Percentiles rank a stretch among this genome's conserved stretches.
phyloP scores from a whole-genome alignment of 1,139 yeast genomes.

The Diutina catenulata region DNA sequence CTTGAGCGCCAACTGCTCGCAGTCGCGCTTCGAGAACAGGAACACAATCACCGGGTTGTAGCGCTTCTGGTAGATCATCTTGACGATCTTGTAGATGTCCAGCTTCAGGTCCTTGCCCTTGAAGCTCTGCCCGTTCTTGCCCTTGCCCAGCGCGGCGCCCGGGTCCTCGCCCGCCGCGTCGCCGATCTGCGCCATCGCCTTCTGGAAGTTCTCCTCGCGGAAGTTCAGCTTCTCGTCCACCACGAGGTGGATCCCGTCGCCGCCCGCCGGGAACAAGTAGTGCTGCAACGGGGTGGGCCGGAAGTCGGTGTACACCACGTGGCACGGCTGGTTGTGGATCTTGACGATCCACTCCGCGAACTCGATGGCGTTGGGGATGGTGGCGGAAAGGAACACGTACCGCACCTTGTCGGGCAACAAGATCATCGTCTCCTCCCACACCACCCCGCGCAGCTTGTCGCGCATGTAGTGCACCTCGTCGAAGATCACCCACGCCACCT shows the following conservation, averaged over 20 bases:
- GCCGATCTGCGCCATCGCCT: conserved; percentile 91
- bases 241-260: conserved; percentile 91
- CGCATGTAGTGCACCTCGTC: conserved; percentile 98
- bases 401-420: conserved; percentile 94
- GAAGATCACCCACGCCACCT: conserved; percentile 92
- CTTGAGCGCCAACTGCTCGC: conserved; percentile 86
- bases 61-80: conserved; percentile 92
- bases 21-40: conserved; percentile 85
- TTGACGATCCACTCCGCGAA: conserved; percentile 98
- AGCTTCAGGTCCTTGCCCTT: conserved; percentile 89
- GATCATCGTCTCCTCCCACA: conserved; percentile 97
- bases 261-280: conserved; percentile 67
- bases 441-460: conserved; percentile 96
- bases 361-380: conserved; percentile 95
- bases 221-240: conserved; percentile 96
- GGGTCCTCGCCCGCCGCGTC: conserved; percentile 83
- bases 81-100: conserved; percentile 92
- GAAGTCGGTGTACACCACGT: conserved; percentile 96
- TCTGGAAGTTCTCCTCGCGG: conserved; percentile 95
- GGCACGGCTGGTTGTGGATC: conserved; percentile 93
- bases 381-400: conserved; percentile 80
- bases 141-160: conserved; percentile 32
- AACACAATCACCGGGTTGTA: conserved; percentile 93
- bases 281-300: conserved; percentile 98
- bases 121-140: conserved; percentile 74